Base-by-base conservation (phyloP, 2,329 filamentous ascomycete species). In the Neonectria magnoliae region DNA sequence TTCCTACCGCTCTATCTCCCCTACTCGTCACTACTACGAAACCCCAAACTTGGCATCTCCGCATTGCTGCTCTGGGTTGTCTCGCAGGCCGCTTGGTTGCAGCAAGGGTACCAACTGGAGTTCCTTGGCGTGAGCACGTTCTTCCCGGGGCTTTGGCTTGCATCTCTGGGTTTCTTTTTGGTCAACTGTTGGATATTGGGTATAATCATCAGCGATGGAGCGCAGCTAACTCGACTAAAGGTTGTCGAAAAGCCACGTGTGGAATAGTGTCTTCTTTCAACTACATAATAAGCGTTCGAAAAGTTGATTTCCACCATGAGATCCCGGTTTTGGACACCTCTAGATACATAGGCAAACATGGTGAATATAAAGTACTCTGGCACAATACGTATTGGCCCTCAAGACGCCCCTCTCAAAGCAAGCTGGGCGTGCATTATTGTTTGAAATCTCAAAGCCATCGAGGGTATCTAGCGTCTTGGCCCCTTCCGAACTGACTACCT, bases 1-100 rank as follows among this genome's bases (percentile, higher is more conserved):
- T 93, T 99, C 72, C 83, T 98, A 3, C 96, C 96, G 0, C 90
- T 98, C 54, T 97, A 98, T 77, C 89, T 99, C 0, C 94, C 95
- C 0, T 81, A 81, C 41, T 98, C 94, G 0, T 91, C 91, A 0
- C 85, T 98, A 14, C 80, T 97, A 1, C 80, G 77, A 5, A 83
- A 81, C 2, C 88, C 88, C 0, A 74, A 75, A 6, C 79, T 91
- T 4, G 96, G 96, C 1, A 64, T 92, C 1, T 72, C 82, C 0
- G 92, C 92, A 1, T 82, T 93, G 6, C 72, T 81, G 1, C 80
- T 94, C 5, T 99, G 96, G 96, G 80, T 97, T 1, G 74, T 84
- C 2, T 88, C 88, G 1, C 95, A 98, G 81, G 92, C 82, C 1
- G 79, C 88, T 2, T 95, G 92, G 92, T 82, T 93, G 64, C 91